Conservation (phyloP, 2,329 filamentous ascomycete species). For the Neocucurbitaria cava region DNA sequence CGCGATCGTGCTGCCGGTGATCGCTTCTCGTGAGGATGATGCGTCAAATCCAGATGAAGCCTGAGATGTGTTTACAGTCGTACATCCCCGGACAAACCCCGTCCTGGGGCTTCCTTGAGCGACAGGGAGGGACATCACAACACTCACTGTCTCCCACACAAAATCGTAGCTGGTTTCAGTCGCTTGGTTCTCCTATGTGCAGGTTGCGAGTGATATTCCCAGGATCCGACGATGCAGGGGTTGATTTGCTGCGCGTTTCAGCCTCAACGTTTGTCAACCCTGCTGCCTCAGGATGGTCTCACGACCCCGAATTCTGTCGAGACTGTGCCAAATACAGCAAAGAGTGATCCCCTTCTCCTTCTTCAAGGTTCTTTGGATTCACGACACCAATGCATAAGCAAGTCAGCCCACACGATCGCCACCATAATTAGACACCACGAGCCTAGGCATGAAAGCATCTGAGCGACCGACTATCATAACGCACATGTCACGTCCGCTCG, state of each 20-base stretch:
- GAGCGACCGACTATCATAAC: background rate
- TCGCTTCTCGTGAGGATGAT: background rate
- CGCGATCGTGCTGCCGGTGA: background rate
- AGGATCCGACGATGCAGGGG: background rate
- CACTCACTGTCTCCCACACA: no score
- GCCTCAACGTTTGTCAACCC: conserved; percentile 11
- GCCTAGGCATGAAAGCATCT: background rate
- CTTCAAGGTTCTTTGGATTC: background rate
- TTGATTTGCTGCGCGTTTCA: conserved; percentile 13
- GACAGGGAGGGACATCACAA: no score
- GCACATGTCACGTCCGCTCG: background rate
- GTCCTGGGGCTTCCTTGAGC: no score
- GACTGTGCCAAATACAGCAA: background rate
- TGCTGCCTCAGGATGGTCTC: conserved; percentile 24
- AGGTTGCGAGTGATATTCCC: background rate
- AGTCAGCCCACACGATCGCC: conserved; percentile 1
- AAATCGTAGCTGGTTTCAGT: no score
- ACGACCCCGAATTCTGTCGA: conserved; percentile 1
- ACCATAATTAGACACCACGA: conserved; percentile 2
- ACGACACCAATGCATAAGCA: conserved; percentile 6
- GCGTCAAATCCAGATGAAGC: background rate
- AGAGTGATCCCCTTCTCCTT: background rate
- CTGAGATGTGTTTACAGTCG: background rate
- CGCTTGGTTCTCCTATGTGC: background rate
- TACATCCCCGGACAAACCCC: no score